A percentile compares a stretch with the other conserved stretches of the same genome.
phyloP scores from a whole-genome alignment of 495 filamentous ascomycete species.

The Penicillium cosmopolitanum region DNA sequence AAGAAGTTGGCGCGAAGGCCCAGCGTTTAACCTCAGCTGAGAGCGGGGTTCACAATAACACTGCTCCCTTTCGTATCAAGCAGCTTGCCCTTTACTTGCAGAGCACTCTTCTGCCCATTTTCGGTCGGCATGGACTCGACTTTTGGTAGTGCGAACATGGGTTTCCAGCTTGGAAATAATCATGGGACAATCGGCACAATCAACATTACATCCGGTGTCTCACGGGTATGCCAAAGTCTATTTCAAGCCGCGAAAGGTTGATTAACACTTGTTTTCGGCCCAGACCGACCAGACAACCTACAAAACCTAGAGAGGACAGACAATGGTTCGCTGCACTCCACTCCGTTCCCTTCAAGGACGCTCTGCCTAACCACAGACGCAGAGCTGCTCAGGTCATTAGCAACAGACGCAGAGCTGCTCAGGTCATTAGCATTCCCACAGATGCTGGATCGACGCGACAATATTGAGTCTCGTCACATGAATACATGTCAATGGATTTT shows the following conservation, averaged over 20 bases:
- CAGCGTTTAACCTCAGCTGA: background rate
- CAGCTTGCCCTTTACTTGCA: background rate
- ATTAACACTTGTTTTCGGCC: background rate
- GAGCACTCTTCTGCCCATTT: background rate
- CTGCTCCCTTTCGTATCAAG: no score
- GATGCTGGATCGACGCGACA: constrained; percentile 11
- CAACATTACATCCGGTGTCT: constrained; percentile 7
- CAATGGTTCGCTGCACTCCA: background rate
- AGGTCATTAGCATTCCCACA: constrained; percentile 13
- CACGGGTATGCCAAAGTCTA: background rate
- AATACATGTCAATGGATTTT: constrained; percentile 44
- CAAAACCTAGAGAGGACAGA: background rate
- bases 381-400: constrained; percentile 7
- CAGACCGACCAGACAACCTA: background rate
- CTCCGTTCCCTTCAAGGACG: background rate
- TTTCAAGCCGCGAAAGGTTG: background rate
- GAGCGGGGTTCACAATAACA: background rate
- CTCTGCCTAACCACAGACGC: background rate
- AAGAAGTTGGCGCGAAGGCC: no score
- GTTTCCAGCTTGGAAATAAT: constrained; percentile 4
- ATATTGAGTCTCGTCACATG: constrained; percentile 25
- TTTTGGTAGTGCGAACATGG: constrained; percentile 7
- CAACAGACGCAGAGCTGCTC: background rate
- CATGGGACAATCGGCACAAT: constrained; percentile 11
- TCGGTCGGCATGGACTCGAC: constrained; percentile 8